These are phyloP conservation scores for Skeletonema tropicum DNA, from an alignment of 108 stramenopile genomes.

Conservation along the genomic window DNA sequence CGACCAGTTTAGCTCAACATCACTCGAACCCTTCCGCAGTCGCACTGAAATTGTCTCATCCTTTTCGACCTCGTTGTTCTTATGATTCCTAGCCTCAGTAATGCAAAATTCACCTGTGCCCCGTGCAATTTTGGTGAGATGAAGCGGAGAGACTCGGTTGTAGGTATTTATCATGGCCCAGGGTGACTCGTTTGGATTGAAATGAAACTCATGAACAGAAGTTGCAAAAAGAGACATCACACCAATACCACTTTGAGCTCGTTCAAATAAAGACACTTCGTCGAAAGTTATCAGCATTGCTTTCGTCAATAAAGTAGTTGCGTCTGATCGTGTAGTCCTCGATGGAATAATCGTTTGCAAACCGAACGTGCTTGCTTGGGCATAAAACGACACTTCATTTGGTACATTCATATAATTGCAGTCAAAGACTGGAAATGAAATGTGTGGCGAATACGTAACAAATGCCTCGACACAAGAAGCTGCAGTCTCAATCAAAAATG, in stretches of 20 bases:
- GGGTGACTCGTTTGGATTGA: slow-evolving; percentile 7
- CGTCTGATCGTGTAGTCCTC: not conserved
- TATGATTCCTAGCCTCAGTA: slow-evolving; percentile 6
- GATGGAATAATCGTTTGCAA: slow-evolving; percentile 13
- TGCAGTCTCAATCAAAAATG: slow-evolving; percentile 21
- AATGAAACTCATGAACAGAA: slow-evolving; percentile 29
- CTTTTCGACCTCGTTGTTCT: slow-evolving; percentile 10
- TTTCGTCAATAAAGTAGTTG: slow-evolving; percentile 22
- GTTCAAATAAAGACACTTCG: slow-evolving; percentile 28
- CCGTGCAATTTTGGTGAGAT: slow-evolving; percentile 19
- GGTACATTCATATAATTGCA: not conserved
- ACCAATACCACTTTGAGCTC: slow-evolving; percentile 1
- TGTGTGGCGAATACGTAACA: slow-evolving; percentile 47
- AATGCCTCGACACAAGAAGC: slow-evolving; percentile 27
- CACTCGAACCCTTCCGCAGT: slow-evolving; percentile 8
- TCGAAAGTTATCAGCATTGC: slow-evolving; percentile 15
- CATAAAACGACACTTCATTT: slow-evolving; percentile 25
- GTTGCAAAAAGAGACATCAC: slow-evolving; percentile 16
- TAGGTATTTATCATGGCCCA: slow-evolving; percentile 35
- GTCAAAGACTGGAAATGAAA: slow-evolving; percentile 25
- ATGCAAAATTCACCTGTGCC: slow-evolving; percentile 35
- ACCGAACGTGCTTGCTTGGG: not conserved
- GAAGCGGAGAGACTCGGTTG: not conserved
- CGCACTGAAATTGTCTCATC: slow-evolving; percentile 30
- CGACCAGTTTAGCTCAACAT: slow-evolving; percentile 36